Conservation (phyloP, 2,329 filamentous ascomycete species). For the Fusarium falciforme region DNA sequence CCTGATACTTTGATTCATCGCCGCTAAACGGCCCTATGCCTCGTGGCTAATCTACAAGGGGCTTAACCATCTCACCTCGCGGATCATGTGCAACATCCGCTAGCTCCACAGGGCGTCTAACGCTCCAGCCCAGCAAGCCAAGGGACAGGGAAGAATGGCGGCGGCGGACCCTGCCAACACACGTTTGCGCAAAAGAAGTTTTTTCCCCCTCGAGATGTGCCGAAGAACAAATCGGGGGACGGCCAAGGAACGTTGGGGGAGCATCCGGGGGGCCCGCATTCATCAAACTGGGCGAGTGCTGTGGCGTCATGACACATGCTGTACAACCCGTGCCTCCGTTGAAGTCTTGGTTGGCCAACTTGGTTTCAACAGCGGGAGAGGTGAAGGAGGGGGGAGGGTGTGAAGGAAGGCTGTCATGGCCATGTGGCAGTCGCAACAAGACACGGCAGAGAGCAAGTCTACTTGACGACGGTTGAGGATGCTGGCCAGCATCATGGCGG, state of each 20-base stretch:
- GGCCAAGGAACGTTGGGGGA: constrained; percentile 10
- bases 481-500: background rate
- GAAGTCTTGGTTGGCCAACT: constrained; percentile 8
- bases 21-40: constrained; percentile 31
- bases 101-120: constrained; percentile 47
- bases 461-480: background rate
- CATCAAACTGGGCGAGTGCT: constrained; percentile 11
- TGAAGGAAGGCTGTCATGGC: constrained; percentile 18
- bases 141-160: constrained; percentile 29
- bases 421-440: constrained; percentile 28
- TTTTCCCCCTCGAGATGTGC: constrained; percentile 30
- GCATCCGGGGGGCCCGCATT: constrained; percentile 15
- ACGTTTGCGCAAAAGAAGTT: constrained; percentile 19
- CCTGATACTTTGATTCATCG: constrained; percentile 30
- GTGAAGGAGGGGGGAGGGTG: constrained; percentile 16
- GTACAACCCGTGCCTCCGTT: constrained; percentile 22
- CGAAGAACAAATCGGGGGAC: constrained; percentile 33
- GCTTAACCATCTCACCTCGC: constrained; percentile 40
- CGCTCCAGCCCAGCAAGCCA: constrained; percentile 38
- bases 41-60: constrained; percentile 41
- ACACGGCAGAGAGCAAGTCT: constrained; percentile 14
- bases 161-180: constrained; percentile 36
- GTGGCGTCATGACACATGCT: constrained; percentile 40
- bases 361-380: constrained; percentile 23
- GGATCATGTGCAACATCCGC: constrained; percentile 48